phyloP scores from a whole-genome alignment of 1,284 basidiomycete species.

The Wolfiporia cocos region DNA sequence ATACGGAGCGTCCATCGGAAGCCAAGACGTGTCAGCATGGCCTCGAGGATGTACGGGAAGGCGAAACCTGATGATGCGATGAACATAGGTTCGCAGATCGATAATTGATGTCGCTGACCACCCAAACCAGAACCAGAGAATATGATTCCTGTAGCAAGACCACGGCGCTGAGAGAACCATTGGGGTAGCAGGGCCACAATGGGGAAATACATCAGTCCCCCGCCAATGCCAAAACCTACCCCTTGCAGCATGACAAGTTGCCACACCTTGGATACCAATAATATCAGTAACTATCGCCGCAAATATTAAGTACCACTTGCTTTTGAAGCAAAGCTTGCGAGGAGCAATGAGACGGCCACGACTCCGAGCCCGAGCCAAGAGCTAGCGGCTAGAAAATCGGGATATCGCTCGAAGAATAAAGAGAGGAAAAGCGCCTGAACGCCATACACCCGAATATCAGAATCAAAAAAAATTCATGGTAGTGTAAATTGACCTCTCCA shows the following conservation, averaged over 20 bases:
- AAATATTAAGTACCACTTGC: no score
- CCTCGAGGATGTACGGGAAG: slow-evolving; percentile 22
- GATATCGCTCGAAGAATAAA: slow-evolving; percentile 19
- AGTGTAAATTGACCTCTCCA: slow-evolving; percentile 3
- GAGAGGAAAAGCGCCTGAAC: slow-evolving; percentile 18
- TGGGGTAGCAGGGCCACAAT: slow-evolving; percentile 18
- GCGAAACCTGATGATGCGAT: slow-evolving; percentile 14
- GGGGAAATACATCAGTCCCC: slow-evolving; percentile 20
- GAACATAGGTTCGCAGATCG: background rate
- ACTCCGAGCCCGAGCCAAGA: slow-evolving; percentile 19
- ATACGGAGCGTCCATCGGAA: slow-evolving; percentile 22
- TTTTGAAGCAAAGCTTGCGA: slow-evolving; percentile 20
- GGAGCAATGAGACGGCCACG: slow-evolving; percentile 16
- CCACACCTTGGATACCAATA: slow-evolving; percentile 16
- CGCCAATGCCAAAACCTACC: slow-evolving; percentile 19
- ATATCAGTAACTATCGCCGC: no score
- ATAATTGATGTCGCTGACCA: slow-evolving; percentile 8
- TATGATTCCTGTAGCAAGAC: slow-evolving; percentile 23
- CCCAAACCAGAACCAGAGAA: slow-evolving; percentile 24
- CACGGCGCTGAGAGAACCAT: slow-evolving; percentile 19
- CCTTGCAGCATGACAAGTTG: slow-evolving; percentile 23
- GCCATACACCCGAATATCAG: no score
- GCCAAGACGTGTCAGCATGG: slow-evolving; percentile 19
- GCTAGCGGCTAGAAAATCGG: slow-evolving; percentile 16
- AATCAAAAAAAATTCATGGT: background rate